Base-by-base conservation (phyloP, 768 basidiomycete genomes). In the Mrakia blollopis region DNA sequence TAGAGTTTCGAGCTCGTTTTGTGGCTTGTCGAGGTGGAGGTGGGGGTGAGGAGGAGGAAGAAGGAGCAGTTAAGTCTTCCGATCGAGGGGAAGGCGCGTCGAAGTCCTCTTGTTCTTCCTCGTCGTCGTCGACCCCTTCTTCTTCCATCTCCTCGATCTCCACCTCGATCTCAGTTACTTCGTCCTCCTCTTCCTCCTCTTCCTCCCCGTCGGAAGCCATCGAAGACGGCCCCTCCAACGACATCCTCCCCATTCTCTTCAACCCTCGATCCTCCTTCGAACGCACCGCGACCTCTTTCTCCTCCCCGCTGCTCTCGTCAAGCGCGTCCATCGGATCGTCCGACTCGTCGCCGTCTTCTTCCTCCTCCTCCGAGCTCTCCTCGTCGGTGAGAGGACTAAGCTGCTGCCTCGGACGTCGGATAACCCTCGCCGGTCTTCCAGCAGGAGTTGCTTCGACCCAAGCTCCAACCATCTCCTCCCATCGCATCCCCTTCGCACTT, bases 251-350 rank as follows among this genome's bases (percentile, higher is more conserved):
- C 65, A 68, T 68, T 7, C 25, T 35, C 65, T 13, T 68, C 65
- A 41, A 6, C 39, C 23, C 60, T 32, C 54, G 37, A 1, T 52
- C 52, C 60, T 72, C 72, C 28, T 35, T 72, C n/a, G 35, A 35
- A 13, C 35, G 6, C 8, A 32, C n/a, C n/a, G n/a, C 50, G 7
- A 14, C 28, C 32, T 35, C 21, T 4, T 14, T 25, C 32, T 57
- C 47, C n/a, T 72, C 72, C n/a, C 35, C 52, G 32, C 47, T 52
- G 70, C 47, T 72, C 6, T n/a, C 39, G 60, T 41, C 61, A 8
- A 74, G n/a, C 35, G 65, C 73, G 63, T 52, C 73, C 62, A 74
- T 72, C 18, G 71, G 71, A 25, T 72, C 71, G 54, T 72, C 71
- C 32, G 71, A 72, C 54, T 72, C n/a, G 47, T 72, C 37, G 18